These are phyloP conservation scores for Paramecium sonneborni DNA, from an alignment of 73 alveolate species.

Conservation along the genomic window DNA sequence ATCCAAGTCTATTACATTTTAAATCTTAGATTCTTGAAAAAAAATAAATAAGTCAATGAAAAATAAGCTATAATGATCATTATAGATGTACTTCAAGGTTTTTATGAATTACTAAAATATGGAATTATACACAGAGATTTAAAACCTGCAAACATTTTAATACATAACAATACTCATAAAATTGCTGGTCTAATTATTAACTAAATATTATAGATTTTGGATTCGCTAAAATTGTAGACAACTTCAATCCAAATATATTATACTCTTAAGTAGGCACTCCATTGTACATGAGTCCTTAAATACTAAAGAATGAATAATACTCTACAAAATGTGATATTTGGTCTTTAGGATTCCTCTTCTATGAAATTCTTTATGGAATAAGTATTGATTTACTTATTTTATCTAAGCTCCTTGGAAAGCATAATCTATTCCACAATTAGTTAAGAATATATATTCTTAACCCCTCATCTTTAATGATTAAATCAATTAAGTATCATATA, in stretches of 20 bases:
- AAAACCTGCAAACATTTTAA: conserved; percentile 73
- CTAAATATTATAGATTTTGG: conserved; percentile 57
- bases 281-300: conserved; percentile 57
- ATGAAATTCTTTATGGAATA: conserved; percentile 35
- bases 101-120: not conserved
- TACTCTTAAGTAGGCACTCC: conserved; percentile 63
- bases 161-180: conserved; percentile 38
- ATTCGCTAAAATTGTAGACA: conserved; percentile 56
- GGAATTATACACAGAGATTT: conserved; percentile 69
- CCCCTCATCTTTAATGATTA: not conserved
- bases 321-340: conserved; percentile 64
- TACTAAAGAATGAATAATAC: conserved; percentile 35
- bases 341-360: conserved; percentile 62
- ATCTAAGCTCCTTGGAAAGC: conserved; percentile 47
- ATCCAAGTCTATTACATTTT: not conserved
- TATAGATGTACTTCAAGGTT: conserved; percentile 33
- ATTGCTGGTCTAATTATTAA: not conserved
- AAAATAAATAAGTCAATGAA: not conserved
- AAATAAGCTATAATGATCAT: conserved; percentile 14
- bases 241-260: conserved; percentile 11
- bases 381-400: not conserved
- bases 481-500: not conserved
- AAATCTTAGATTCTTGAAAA: not conserved
- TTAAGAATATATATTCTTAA: not conserved
- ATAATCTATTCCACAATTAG: not conserved